Evolutionary conservation across 2,329 filamentous ascomycete species (phyloP), one percentile per base, ranked within the genome.

Genomic region (Thelonectria blattea): DNA sequence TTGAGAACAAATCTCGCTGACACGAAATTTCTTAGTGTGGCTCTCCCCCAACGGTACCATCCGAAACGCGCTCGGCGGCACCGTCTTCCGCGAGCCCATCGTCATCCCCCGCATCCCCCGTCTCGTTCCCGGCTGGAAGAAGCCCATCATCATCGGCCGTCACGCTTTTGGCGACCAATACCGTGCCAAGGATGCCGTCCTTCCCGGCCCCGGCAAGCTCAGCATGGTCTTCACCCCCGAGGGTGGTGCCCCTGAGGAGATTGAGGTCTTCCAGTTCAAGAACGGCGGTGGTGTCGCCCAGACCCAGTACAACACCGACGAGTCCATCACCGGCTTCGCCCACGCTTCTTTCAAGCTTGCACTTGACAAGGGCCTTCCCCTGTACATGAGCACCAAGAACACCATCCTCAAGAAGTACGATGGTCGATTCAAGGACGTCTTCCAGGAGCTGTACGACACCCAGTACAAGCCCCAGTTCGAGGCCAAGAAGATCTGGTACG

Each of bases 351-450:
- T 99, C 88, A 96, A 97, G 88, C 87, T 97, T 69, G 94, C 95
- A 34, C 81, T 98, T 47, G 84, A 87, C 78, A 95, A 97, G 86
- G 83, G 83, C 65, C 83, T 96, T 68, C 95, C 95, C n/a, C 84
- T 99, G 73, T 99, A 98, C 85, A 96, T 98, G 94, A 97, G 92
- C 86, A 99, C 95, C 80, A 99, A 99, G 90, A 98, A 98, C 86
- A 99, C 95, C 71, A 99, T 99, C 72, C 83, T 99, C 70, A 99
- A 99, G 86, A 94, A 93, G 79, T 99, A 99, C 81, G 95, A 99
- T 75, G 95, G 95, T 54, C 88, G 91, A 72, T 99, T 99, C 88
- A 98, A 98, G 89, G 95, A 99, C 75, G 96, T 98, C 78, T 99
- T 99, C 88, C 91, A 99, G 85, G 91, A 96, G 74, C 88, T 98